phyloP scores from a whole-genome alignment of 2,329 filamentous ascomycete species.

The Coniochaeta pulveracea region DNA sequence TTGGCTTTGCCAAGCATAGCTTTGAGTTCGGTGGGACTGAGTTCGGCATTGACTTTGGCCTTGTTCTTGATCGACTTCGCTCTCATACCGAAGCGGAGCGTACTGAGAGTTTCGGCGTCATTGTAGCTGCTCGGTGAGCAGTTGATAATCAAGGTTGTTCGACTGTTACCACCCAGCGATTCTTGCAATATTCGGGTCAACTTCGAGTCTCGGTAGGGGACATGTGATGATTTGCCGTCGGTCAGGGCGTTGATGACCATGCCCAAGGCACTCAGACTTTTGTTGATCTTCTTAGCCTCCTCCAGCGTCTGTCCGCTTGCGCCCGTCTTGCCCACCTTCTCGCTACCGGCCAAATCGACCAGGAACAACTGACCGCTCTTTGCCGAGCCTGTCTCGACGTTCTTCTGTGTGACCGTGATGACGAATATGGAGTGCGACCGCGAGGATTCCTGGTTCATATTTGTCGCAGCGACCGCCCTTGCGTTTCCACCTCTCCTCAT shows the following conservation, averaged over 20 bases:
- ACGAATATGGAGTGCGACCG: conserved; percentile 98
- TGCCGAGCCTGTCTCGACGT: conserved; percentile 87
- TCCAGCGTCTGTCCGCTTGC: conserved; percentile 94
- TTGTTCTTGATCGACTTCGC: conserved; percentile 99
- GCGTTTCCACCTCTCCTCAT: conserved; percentile 87
- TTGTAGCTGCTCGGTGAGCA: conserved; percentile 99
- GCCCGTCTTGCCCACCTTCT: conserved; percentile 97
- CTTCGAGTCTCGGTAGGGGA: conserved; percentile 96
- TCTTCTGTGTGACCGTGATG: conserved; percentile 94
- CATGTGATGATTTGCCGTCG: conserved; percentile 90
- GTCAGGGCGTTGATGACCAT: conserved; percentile 99
- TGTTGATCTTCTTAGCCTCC: conserved; percentile 99
- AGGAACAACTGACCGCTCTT: conserved; percentile 96
- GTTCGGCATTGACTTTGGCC: conserved; percentile 97
- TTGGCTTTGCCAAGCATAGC: conserved; percentile 85
- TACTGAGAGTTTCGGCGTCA: conserved; percentile 86
- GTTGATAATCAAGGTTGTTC: conserved; percentile 97
- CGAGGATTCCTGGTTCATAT: conserved; percentile 98
- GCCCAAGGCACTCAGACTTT: conserved; percentile 92
- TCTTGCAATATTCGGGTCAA: conserved; percentile 96
- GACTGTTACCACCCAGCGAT: conserved; percentile 90
- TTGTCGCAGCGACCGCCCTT: conserved; percentile 87
- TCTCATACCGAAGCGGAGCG: conserved; percentile 85
- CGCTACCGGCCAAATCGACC: conserved; percentile 94
- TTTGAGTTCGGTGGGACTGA: conserved; percentile 93